A percentile compares a stretch with the other conserved stretches of the same genome.
Conservation (phyloP, 225 moss, liverwort and hornwort genomes). For the Lunularia cruciata region DNA sequence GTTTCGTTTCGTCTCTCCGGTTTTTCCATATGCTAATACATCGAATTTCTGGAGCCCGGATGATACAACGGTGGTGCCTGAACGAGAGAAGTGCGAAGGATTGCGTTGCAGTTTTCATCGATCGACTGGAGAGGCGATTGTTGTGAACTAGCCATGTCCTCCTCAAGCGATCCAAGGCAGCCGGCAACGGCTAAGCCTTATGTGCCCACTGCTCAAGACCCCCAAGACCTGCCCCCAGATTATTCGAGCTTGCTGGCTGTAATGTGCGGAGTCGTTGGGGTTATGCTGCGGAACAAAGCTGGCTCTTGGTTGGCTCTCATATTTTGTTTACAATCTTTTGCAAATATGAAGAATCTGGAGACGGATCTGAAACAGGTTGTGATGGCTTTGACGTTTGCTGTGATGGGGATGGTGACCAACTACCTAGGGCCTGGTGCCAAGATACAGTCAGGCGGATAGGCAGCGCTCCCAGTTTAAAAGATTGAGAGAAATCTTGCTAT, state of each 20-base stretch:
- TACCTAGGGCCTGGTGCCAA: constrained; percentile 61
- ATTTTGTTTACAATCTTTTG: constrained; percentile 73
- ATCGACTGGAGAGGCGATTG: not conserved
- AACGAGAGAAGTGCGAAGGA: too few relatives aligned
- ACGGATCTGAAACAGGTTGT: constrained; percentile 90
- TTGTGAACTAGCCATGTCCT: constrained; percentile 16
- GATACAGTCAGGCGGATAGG: constrained; percentile 5
- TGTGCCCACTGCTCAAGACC: constrained; percentile 45
- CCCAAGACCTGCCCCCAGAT: constrained; percentile 77
- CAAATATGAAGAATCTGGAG: constrained; percentile 87
- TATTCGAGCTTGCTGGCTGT: constrained; percentile 86
- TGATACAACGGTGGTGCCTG: too few relatives aligned
- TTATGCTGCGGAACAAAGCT: constrained; percentile 76
- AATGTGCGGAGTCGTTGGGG: constrained; percentile 71
- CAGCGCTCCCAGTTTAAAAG: not conserved
- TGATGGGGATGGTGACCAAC: constrained; percentile 84
- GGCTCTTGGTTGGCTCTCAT: constrained; percentile 89
- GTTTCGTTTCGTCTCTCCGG: too few relatives aligned
- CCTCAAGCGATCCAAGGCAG: constrained; percentile 66
- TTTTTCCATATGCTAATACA: too few relatives aligned
- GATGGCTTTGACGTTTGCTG: constrained; percentile 90
- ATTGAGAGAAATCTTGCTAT: not conserved
- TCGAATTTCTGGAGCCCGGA: too few relatives aligned
- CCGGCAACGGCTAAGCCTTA: constrained; percentile 66
- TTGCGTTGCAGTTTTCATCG: too few relatives aligned